Base-by-base conservation (phyloP, 2,329 filamentous ascomycete species). In the Sordariomycetes sp. region DNA sequence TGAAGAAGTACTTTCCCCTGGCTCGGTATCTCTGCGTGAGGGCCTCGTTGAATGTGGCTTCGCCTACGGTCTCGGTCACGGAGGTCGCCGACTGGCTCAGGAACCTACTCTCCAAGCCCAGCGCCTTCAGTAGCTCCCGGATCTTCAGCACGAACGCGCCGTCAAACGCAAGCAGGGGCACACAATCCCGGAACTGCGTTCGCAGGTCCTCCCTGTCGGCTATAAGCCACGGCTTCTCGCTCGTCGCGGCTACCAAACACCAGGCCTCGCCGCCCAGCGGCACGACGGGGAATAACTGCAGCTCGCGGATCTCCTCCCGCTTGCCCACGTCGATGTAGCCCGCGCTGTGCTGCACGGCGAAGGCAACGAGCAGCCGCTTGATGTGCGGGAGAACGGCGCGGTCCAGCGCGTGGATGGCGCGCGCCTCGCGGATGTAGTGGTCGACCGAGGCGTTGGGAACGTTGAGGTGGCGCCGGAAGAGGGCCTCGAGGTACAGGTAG, bases 181-280 rank as follows among this genome's bases (percentile, higher is more conserved):
- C 11, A 3, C 58, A n/a, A 12, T 22, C 16, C 22, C 50, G 46
- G 22, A 60, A 60, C 12, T 59, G 53, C 6, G 18, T 24, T 40
- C 53, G 50, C 4, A 58, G 40, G 28, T 55, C 16, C 28, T 53
- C 53, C 34, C 59, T 55, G 35, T 60, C 59, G 7, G 59, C 59
- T 16, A 60, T 60, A n/a, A 60, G 48, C 59, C 56, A 60, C 18
- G 46, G 46, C 18, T 32, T 53, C 46, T 54, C 55, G 28, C 43
- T 25, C 6, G 52, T 18, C 6, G 48, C 35, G 10, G 59, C 51
- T 3, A 55, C 25, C n/a, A 60, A 34, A 11, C 28, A 53, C 25
- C 54, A 14, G 32, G 54, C 53, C 14, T 20, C 46, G 12, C 43
- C 53, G n/a, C 40, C 40, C 10, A 20, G 6, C 7, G 22, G 37